A percentile compares a stretch with the other conserved stretches of the same genome.
Conservation (phyloP, 768 basidiomycete genomes). For the Cyathus striatus region DNA sequence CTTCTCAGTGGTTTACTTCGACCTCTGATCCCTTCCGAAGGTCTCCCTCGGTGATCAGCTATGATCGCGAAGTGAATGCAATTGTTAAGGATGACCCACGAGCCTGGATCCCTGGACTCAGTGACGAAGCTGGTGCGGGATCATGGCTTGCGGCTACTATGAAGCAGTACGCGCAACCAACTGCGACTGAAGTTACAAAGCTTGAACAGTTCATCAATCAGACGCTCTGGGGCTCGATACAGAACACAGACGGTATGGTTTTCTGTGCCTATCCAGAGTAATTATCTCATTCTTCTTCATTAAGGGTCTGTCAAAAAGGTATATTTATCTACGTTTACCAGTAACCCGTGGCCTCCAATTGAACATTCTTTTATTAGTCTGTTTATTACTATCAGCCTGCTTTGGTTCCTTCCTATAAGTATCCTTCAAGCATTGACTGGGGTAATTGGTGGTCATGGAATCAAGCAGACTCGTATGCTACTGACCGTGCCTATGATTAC, state of each 20-base stretch:
- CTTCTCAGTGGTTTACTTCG: constrained; percentile 47
- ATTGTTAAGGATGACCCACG: constrained; percentile 45
- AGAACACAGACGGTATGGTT: constrained; percentile 38
- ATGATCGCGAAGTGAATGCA: constrained; percentile 46
- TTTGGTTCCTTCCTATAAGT: constrained; percentile 38
- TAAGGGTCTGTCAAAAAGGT: constrained; percentile 51
- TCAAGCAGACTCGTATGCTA: constrained; percentile 38
- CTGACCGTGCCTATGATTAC: constrained; percentile 50
- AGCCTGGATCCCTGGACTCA: constrained; percentile 57
- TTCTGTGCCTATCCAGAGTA: neutral
- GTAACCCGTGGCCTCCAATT: too few relatives aligned
- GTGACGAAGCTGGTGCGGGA: constrained; percentile 57
- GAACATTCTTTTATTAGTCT: constrained; percentile 19
- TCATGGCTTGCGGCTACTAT: constrained; percentile 52
- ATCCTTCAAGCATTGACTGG: constrained; percentile 44
- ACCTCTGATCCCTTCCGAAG: constrained; percentile 45
- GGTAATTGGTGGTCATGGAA: constrained; percentile 58
- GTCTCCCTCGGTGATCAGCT: constrained; percentile 50
- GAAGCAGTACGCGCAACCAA: constrained; percentile 54
- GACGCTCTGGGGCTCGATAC: constrained; percentile 44
- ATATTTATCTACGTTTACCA: neutral
- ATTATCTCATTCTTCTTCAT: constrained; percentile 1
- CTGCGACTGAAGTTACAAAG: constrained; percentile 46
- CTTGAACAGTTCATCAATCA: constrained; percentile 43
- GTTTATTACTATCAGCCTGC: constrained; percentile 49